phyloP scores from a whole-genome alignment of 2,329 filamentous ascomycete genomes.

The Conoideocrella luteorostrata region DNA sequence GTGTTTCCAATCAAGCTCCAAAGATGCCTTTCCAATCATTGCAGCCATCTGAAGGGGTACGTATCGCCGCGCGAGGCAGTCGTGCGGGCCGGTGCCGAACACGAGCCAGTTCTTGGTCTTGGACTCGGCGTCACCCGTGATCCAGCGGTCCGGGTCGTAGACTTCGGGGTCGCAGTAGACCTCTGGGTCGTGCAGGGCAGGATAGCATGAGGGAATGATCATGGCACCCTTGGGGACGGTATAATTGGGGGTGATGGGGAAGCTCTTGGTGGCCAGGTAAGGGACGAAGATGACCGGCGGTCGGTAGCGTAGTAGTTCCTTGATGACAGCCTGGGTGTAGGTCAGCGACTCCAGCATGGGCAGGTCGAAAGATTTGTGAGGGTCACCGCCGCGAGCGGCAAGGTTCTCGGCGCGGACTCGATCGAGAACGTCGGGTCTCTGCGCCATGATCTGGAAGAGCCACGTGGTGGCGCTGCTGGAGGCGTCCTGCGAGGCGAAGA shows the following conservation, averaged over 20 bases:
- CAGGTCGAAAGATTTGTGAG: conserved; percentile 32
- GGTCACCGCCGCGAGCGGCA: conserved; percentile 34
- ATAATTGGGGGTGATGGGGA: conserved; percentile 40
- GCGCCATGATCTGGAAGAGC: conserved; percentile 46
- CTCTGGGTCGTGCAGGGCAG: conserved; percentile 42
- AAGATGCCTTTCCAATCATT: conserved; percentile 46
- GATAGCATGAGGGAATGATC: conserved; percentile 45
- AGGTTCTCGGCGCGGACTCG: conserved; percentile 42
- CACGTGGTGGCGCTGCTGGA: conserved; percentile 47
- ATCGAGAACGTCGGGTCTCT: conserved; percentile 41
- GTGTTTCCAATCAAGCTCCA: conserved; percentile 45
- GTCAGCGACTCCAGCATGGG: conserved; percentile 41
- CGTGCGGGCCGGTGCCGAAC: conserved; percentile 44
- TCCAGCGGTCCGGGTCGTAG: conserved; percentile 47
- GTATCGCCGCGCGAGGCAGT: conserved; percentile 43
- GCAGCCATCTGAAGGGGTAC: conserved; percentile 43
- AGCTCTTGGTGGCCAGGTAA: conserved; percentile 40
- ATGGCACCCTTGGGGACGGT: conserved; percentile 44
- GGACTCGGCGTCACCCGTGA: conserved; percentile 41
- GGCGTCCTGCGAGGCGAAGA: conserved; percentile 48
- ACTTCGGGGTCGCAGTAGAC: conserved; percentile 39
- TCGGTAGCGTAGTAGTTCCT: conserved; percentile 44
- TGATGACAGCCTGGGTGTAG: conserved; percentile 47
- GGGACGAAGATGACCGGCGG: conserved; percentile 50
- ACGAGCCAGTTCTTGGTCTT: conserved; percentile 50